These are phyloP conservation scores for Cyberlindnera subsufficiens DNA, from an alignment of 805 yeast species.

Conservation along the genomic window DNA sequence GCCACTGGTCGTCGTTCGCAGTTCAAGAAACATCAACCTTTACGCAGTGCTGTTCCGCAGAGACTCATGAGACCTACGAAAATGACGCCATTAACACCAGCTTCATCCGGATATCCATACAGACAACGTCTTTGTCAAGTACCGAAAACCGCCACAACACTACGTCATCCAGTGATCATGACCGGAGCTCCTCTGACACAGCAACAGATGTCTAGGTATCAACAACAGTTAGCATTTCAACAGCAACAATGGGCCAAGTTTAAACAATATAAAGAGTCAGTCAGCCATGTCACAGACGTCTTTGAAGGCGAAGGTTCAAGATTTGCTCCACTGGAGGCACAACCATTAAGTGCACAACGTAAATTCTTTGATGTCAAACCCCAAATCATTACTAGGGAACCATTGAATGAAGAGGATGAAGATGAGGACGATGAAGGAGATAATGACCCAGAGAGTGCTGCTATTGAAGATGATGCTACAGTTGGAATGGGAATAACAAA, in stretches of 20 bases:
- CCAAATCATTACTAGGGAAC: constrained; percentile 1
- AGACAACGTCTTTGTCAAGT: constrained; percentile 1
- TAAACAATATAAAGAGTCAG: constrained; percentile 19
- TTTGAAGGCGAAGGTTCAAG: constrained; percentile 40
- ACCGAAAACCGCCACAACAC: constrained; percentile 20
- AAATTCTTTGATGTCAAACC: constrained; percentile 29
- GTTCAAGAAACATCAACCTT: constrained; percentile 7
- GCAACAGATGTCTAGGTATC: constrained; percentile 19
- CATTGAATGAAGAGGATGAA: constrained; percentile 2
- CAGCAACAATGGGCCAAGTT: constrained; percentile 24
- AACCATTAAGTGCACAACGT: constrained; percentile 45
- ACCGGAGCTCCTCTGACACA: constrained; percentile 18
- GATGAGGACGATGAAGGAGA: constrained; percentile 10
- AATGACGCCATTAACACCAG: neutral
- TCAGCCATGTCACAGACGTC: constrained; percentile 40
- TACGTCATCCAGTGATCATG: constrained; percentile 15
- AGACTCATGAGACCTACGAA: constrained; percentile 3
- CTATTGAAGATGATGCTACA: constrained; percentile 30
- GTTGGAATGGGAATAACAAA: constrained; percentile 11
- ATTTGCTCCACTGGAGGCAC: constrained; percentile 44
- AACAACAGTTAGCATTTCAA: constrained; percentile 21
- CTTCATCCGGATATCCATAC: constrained; percentile 10
- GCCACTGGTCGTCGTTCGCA: constrained; percentile 10
- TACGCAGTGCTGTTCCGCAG: neutral
- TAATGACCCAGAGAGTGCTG: constrained; percentile 29